Evolutionary conservation across 495 filamentous ascomycete genomes (phyloP), one percentile per base, ranked within the genome.

Genomic region (Recurvomyces mirabilis): DNA sequence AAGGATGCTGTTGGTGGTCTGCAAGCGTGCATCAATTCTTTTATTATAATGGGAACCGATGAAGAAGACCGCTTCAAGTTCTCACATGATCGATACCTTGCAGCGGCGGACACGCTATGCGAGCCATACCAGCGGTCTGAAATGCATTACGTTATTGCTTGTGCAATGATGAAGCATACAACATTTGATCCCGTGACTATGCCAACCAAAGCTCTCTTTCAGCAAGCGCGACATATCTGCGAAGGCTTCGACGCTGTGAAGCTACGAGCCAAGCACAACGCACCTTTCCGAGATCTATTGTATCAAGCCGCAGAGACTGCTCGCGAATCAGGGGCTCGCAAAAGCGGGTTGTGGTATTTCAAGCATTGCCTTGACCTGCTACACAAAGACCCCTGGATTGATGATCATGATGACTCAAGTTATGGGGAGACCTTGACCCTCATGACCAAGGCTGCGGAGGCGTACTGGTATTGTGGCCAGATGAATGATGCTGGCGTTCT

Each of bases 71-170:
- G 68, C 34, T 81, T 80, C 52, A 69, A 68, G 59, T 93, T 93
- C 55, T 75, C 74, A 24, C 86, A 94, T 59, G 87, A 94, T 59
- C 73, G 86, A 30, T 85, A 89, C 56, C 68, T 84, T 24, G 77
- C 79, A 59, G 86, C 84, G 20, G 78, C 84, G 10, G 67, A 74
- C n/a, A 63, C 66, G 2, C 65, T 93, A 41, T 75, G 70, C 29
- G 80, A 87, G 63, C 78, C 75, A 48, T 63, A 63, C 20, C 74
- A 83, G 43, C 66, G 74, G 18, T 64, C 75, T 38, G 79, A 79
- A 55, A 93, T 93, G 87, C 86, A 94, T 61, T 93, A 84, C 48
- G 72, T 84, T 31, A 82, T 93, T 43, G 83, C 84, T 0, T 78
- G 84, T 53, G 79, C 75, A 0, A 73, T 93, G 52, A 75, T 86